Base-by-base conservation (phyloP, 2,329 filamentous ascomycete genomes). In the Fusarium mundagurra region DNA sequence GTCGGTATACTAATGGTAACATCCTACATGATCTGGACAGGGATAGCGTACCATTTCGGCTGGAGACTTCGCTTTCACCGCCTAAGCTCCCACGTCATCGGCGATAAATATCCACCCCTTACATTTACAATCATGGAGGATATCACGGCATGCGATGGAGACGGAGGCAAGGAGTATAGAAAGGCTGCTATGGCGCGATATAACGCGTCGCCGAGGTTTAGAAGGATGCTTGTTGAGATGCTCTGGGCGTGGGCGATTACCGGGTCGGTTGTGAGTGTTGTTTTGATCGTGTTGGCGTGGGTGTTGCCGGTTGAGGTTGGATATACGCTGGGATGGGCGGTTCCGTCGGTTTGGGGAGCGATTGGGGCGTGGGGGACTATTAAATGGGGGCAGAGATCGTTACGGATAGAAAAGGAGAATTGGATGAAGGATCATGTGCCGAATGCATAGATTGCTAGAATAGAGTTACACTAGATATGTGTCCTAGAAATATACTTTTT, bases 1-100 rank as follows among this genome's bases (percentile, higher is more conserved):
- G 69, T 73, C 2, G 71, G 71, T 41, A 73, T 73, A 9, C 51
- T 73, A 27, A 73, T 73, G 71, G 71, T 73, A 1, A 70, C 71
- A 1, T 16, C 36, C 10, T 73, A 73, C 14, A 73, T 73, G 71
- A 73, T 73, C 41, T 73, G 69, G 65, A 73, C 71, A 3, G 71
- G 71, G 0, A 39, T 63, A 7, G 69, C 69, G 6, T 47, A 73
- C 1, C 71, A 73, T 7, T 34, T 73, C 12, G 65, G 61, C 9
- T 73, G 71, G 71, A 61, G 47, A 18, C 53, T 73, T 18, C 11
- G 33, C 3, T 43, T 44, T 13, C 71, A 73, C 22, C 71, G 71
- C 14, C 11, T 73, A 7, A 73, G 71, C 29, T 73, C 71, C 0
- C 71, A 70, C 1, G 50, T 70, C 4, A 18, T 73, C 1, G 71